Evolutionary conservation across 2,329 filamentous ascomycete genomes (phyloP).

Genomic region (Arachnopeziza araneosa): DNA sequence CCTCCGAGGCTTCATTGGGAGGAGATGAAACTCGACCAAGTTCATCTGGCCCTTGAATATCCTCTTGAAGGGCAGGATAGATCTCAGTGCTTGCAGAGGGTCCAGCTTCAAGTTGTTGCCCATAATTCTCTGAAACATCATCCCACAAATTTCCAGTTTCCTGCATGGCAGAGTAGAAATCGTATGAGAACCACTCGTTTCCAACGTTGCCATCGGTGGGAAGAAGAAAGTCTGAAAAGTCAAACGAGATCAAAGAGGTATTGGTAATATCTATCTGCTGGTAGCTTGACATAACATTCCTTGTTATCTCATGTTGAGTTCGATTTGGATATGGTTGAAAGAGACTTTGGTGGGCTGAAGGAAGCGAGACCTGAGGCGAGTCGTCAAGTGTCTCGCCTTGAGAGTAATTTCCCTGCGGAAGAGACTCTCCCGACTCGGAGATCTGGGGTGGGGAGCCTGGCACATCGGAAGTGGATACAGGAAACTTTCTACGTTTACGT

Average conservation of each 20-base stretch:
- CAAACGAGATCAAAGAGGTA: conserved; percentile 6
- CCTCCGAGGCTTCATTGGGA: conserved; percentile 16
- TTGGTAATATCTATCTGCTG: background rate
- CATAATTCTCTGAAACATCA: conserved; percentile 6
- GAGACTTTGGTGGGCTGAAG: background rate
- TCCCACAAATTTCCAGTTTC: conserved; percentile 17
- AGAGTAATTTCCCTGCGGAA: background rate
- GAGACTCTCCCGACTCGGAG: background rate
- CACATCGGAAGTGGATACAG: background rate
- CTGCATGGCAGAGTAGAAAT: conserved; percentile 23
- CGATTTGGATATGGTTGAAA: background rate
- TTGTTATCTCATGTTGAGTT: background rate
- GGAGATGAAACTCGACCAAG: conserved; percentile 11
- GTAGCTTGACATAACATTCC: background rate
- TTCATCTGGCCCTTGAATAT: background rate
- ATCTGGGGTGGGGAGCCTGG: background rate
- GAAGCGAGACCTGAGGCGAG: background rate
- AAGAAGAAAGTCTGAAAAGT: conserved; percentile 21
- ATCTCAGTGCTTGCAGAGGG: background rate
- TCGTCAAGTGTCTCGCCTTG: background rate
- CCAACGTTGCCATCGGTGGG: conserved; percentile 6
- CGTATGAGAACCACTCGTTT: conserved; percentile 21
- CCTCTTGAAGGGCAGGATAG: background rate
- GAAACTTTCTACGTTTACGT: background rate
- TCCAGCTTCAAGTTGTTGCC: conserved; percentile 3